Conservation (phyloP, 257 asterid species). For the Thymus mandschuricus region DNA sequence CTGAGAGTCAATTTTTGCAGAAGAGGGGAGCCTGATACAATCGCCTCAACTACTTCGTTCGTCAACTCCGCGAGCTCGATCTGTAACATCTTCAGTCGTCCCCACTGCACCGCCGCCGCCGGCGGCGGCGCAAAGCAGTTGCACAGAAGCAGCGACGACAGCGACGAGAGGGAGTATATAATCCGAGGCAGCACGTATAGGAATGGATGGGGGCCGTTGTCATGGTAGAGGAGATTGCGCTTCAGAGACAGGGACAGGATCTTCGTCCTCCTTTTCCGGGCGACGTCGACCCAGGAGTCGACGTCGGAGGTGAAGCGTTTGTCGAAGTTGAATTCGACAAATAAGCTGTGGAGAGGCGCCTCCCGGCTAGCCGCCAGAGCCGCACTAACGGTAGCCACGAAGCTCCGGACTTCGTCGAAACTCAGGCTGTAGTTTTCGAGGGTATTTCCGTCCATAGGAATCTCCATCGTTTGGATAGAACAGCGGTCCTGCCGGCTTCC, state of each 20-base stretch:
- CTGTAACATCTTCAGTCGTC: background rate
- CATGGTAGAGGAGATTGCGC: too few relatives aligned
- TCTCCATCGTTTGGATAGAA: background rate
- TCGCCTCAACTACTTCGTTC: background rate
- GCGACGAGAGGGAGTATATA: background rate
- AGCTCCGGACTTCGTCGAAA: background rate
- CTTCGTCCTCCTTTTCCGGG: background rate
- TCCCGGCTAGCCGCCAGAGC: background rate
- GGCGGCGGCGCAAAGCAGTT: background rate
- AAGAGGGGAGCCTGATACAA: background rate
- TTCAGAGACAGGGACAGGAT: too few relatives aligned
- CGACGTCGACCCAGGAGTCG: background rate
- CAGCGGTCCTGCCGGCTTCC: background rate
- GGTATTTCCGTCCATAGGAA: background rate
- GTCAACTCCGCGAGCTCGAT: background rate
- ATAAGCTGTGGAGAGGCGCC: background rate
- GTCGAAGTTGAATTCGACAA: background rate
- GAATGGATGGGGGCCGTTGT: too few relatives aligned
- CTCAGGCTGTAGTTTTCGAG: background rate
- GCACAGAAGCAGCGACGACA: background rate
- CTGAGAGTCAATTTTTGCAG: background rate
- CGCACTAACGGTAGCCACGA: background rate
- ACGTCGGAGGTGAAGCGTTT: background rate
- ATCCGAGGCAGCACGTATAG: background rate
- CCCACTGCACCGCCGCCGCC: background rate